Evolutionary conservation across 2,329 filamentous ascomycete species (phyloP).

Genomic region (Trichoderma simmonsii): DNA sequence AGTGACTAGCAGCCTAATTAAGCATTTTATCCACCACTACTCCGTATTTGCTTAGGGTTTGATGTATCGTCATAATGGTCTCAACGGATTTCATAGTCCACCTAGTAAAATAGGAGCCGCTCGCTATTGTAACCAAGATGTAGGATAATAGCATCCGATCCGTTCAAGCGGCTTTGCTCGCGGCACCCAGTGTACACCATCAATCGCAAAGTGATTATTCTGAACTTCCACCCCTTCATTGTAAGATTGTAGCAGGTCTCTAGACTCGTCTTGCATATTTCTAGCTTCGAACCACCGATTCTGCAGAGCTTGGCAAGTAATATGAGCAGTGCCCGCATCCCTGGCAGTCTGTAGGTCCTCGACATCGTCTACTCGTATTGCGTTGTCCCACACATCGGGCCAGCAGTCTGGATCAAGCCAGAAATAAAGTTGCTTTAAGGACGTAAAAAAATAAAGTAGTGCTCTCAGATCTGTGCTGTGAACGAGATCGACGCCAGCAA

Average conservation of each 20-base stretch:
- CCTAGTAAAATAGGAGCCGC: not conserved
- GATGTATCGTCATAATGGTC: too few relatives aligned
- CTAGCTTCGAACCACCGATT: not conserved
- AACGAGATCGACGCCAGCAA: not conserved
- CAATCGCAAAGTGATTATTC: not conserved
- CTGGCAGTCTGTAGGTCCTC: not conserved
- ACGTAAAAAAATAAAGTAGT: not conserved
- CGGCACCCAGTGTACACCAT: not conserved
- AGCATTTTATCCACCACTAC: too few relatives aligned
- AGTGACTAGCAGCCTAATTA: too few relatives aligned
- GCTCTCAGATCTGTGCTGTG: not conserved
- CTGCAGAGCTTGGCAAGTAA: not conserved
- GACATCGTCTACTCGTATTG: not conserved
- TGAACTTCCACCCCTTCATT: not conserved
- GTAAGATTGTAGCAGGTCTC: not conserved
- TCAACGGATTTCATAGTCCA: not conserved
- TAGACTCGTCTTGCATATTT: not conserved
- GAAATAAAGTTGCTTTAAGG: not conserved
- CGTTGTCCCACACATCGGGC: not conserved
- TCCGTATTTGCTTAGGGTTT: too few relatives aligned
- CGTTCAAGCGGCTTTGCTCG: not conserved
- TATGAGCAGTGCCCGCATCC: not conserved
- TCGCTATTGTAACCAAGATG: not conserved
- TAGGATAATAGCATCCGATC: not conserved
- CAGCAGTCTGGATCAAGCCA: not conserved